Conservation (phyloP, 139 green algal species). For the Chlorella sorokiniana region DNA sequence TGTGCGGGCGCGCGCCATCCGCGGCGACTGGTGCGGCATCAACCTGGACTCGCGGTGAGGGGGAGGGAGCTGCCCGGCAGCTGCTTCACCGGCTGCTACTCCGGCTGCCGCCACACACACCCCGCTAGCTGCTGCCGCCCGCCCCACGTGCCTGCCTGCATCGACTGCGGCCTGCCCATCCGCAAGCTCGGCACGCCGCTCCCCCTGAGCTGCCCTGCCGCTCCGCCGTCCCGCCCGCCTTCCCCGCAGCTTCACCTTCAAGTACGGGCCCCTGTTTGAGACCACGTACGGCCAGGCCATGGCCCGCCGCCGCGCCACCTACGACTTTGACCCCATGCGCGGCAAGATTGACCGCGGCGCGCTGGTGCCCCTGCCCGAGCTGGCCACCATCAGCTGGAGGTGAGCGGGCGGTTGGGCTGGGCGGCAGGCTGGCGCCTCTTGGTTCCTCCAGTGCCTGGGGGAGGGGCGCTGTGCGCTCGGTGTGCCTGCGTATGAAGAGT, state of each 20-base stretch:
- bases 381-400: constrained; percentile 33
- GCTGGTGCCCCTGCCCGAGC: constrained; percentile 28
- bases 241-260: constrained; percentile 38
- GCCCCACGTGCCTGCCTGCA: no score
- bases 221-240: background rate
- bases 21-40: constrained; percentile 26
- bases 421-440: background rate
- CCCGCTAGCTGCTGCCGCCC: no score
- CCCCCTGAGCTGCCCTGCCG: background rate
- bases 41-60: constrained; percentile 26
- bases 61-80: background rate
- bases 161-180: no score
- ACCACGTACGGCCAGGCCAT: constrained; percentile 39
- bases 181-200: no score
- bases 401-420: constrained; percentile 16
- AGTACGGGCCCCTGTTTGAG: constrained; percentile 50
- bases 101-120: background rate
- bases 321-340: constrained; percentile 29
- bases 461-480: background rate
- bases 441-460: background rate
- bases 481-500: no score
- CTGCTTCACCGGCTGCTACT: no score
- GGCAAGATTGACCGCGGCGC: constrained; percentile 37
- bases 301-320: constrained; percentile 41
- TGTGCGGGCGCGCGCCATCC: background rate